Conservation (phyloP, 306 rosid genomes). For the Parietaria judaica region DNA sequence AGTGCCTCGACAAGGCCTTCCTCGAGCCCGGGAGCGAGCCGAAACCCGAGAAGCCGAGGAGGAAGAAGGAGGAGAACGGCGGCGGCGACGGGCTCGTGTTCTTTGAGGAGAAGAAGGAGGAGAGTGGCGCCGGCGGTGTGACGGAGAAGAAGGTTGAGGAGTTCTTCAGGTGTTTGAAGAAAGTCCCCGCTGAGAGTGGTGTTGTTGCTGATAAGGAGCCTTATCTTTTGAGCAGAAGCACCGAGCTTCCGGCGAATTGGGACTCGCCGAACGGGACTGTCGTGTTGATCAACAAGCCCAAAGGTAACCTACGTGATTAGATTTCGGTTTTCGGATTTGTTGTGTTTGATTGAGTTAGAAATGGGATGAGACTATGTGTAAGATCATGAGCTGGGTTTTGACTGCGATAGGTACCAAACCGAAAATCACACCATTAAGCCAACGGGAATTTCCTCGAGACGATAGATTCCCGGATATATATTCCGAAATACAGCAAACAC, state of each 20-base stretch:
- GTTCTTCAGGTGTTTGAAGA: conserved; percentile 78
- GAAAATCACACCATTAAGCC: too few species aligned
- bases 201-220: conserved; percentile 44
- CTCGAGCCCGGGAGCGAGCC: conserved; percentile 54
- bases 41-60: conserved; percentile 21
- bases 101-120: conserved; percentile 42
- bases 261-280: conserved; percentile 75
- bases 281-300: conserved; percentile 82
- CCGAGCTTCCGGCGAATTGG: conserved; percentile 71
- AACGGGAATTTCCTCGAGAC: too few species aligned
- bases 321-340: neutral
- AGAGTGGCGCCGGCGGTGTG: conserved; percentile 24
- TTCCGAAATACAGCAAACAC: too few species aligned
- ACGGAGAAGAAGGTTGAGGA: conserved; percentile 77
- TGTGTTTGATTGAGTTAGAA: neutral
- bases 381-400: neutral
- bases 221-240: conserved; percentile 58
- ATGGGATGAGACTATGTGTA: neutral
- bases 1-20: conserved; percentile 77
- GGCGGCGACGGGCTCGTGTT: conserved; percentile 45
- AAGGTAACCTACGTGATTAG: conserved; percentile 42
- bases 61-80: conserved; percentile 24
- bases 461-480: too few species aligned
- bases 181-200: conserved; percentile 40
- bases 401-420: too few species aligned